phyloP scores from a whole-genome alignment of 805 yeast genomes.

The Schwanniomyces yamadae region DNA sequence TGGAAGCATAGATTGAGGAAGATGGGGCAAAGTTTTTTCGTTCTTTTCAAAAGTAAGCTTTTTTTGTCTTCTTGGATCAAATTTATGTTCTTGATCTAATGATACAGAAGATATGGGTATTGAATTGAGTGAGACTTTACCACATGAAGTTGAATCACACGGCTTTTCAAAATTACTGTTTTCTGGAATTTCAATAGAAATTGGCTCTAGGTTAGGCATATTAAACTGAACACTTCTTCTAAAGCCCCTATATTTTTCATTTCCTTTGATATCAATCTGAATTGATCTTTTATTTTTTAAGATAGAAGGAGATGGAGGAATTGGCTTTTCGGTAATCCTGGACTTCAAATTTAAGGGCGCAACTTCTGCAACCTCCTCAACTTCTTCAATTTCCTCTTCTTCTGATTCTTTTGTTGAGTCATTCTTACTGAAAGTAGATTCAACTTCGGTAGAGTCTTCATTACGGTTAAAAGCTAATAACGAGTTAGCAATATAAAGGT shows the following conservation, averaged over 20 bases:
- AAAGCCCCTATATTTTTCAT: conserved; percentile 42
- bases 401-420: conserved; percentile 9
- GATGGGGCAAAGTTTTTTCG: neutral
- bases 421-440: conserved; percentile 18
- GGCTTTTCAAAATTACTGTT: conserved; percentile 9
- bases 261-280: conserved; percentile 25
- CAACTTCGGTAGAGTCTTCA: conserved; percentile 21
- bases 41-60: neutral
- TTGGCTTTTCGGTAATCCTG: neutral
- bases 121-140: too few species aligned
- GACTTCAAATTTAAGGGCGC: conserved; percentile 26
- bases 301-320: neutral
- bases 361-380: conserved; percentile 16
- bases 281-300: conserved; percentile 12
- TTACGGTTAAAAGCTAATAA: conserved; percentile 25
- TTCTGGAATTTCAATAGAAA: conserved; percentile 22
- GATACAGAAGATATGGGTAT: too few species aligned
- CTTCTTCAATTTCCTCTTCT: conserved; percentile 10
- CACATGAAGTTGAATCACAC: neutral
- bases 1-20: too few species aligned
- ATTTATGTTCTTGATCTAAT: conserved; percentile 1
- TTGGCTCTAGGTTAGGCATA: conserved; percentile 18
- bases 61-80: conserved; percentile 7
- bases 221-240: conserved; percentile 31
- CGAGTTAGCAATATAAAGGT: conserved; percentile 38